These are phyloP conservation scores for Leccinum broughii DNA, from an alignment of 768 basidiomycete genomes.

Conservation along the genomic window DNA sequence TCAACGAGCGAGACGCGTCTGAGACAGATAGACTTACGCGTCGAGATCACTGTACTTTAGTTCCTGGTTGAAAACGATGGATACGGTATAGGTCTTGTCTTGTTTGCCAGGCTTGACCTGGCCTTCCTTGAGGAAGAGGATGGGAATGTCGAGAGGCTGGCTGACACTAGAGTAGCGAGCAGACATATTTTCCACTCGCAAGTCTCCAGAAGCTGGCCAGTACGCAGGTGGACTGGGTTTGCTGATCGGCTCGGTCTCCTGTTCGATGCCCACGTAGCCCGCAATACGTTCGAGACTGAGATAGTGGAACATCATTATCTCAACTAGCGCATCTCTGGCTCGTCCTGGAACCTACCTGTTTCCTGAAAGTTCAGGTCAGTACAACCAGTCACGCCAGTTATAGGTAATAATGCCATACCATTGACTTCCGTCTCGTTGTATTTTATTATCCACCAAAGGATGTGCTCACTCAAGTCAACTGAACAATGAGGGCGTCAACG, in stretches of 20 bases:
- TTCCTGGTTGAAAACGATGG: conserved; percentile 33
- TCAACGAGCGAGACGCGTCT: not conserved
- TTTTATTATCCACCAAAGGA: conserved; percentile 25
- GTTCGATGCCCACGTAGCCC: conserved; percentile 49
- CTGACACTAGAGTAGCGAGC: conserved; percentile 48
- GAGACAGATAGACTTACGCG: conserved; percentile 30
- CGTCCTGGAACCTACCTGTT: conserved; percentile 20
- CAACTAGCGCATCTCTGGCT: not conserved
- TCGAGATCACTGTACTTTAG: conserved; percentile 32
- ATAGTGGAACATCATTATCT: not conserved
- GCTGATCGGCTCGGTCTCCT: conserved; percentile 51
- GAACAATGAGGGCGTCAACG: not conserved
- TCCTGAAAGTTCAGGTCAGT: conserved; percentile 5
- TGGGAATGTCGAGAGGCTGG: conserved; percentile 33
- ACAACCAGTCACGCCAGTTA: not conserved
- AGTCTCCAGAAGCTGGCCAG: conserved; percentile 62
- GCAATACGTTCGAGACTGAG: conserved; percentile 37
- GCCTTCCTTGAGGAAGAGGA: conserved; percentile 44
- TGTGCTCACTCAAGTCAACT: conserved; percentile 5
- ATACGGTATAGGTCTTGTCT: conserved; percentile 40
- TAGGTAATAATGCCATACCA: conserved; percentile 1
- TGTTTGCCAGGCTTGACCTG: conserved; percentile 32
- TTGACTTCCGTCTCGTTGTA: conserved; percentile 20
- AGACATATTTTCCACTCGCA: conserved; percentile 53
- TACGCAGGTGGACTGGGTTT: conserved; percentile 53